Conservation (phyloP, 2,329 filamentous ascomycete species). For the Penicillium brevicompactum region DNA sequence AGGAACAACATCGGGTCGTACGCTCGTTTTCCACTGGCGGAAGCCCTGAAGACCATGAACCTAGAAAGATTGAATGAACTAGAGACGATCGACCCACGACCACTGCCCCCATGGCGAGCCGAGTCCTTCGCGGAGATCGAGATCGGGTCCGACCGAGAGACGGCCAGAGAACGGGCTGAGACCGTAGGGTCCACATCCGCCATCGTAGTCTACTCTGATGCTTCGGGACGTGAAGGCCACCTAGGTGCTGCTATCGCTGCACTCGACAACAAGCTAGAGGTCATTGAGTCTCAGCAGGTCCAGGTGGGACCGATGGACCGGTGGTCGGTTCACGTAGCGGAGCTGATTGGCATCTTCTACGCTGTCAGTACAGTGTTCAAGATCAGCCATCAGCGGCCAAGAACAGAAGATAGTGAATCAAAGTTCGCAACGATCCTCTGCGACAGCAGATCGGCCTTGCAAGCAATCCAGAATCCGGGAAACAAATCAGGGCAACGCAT, state of each 20-base stretch:
- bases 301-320: constrained; percentile 18
- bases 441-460: too few species aligned
- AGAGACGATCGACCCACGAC: constrained; percentile 27
- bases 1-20: constrained; percentile 15
- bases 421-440: too few species aligned
- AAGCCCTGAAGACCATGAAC: constrained; percentile 21
- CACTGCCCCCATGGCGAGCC: constrained; percentile 21
- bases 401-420: neutral
- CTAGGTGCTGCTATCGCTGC: constrained; percentile 15
- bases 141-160: constrained; percentile 24
- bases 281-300: constrained; percentile 8
- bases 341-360: constrained; percentile 25
- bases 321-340: constrained; percentile 25
- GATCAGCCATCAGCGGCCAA: constrained; percentile 1
- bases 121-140: constrained; percentile 25
- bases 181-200: constrained; percentile 7
- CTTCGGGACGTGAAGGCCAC: constrained; percentile 17
- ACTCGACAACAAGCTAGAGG: constrained; percentile 4
- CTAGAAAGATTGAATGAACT: constrained; percentile 16
- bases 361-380: constrained; percentile 18
- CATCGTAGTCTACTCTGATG: constrained; percentile 20
- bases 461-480: too few species aligned
- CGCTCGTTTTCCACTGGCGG: constrained; percentile 22
- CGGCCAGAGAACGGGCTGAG: constrained; percentile 18
- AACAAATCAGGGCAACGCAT: constrained; percentile 24